Base-by-base conservation (phyloP, 2,329 filamentous ascomycete species). In the Camptophora hylomeconis region DNA sequence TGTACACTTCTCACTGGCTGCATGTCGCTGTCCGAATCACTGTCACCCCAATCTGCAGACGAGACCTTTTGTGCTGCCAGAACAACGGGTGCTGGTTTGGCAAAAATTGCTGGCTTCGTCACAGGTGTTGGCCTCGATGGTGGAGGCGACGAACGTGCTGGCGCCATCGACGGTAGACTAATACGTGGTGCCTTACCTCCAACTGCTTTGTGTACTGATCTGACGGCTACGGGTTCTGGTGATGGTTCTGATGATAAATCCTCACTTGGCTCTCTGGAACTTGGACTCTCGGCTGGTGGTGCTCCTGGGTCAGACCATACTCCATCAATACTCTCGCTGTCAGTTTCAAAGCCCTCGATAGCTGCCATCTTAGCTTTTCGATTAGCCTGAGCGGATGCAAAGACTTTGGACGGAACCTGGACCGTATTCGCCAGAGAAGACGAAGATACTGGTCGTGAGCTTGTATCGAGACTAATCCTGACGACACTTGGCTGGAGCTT, bases 361-460 rank as follows among this genome's bases (percentile, higher is more conserved):
- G 48, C 46, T 24, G 47, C 45, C 31, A 52, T 35, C 33, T 53
- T 53, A 5, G 52, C 50, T 30, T 37, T 38, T 25, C 46, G 35
- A 31, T 53, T 54, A 16, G 48, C 47, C 24, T 48, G 40, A 1
- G 44, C 46, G 21, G 42, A 36, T 5, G 37, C 39, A 10, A 44
- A 17, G 32, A 27, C 31, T 10, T 20, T 24, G 18, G 28, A 18
- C 20, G 41, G 20, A 16, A 20, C 24, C 7, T 27, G 32, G 10
- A 33, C 24, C 11, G 21, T n/a, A n/a, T 28, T 20, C 17, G 31
- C 21, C 12, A 19, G 16, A 13, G 33, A 33, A 17, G 32, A 24
- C 2, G 14, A 11, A 18, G 23, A 20, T 11, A 18, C 18, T 7
- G 31, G 21, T 9, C 21, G 27, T 14, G n/a, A 23, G 22, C 28